Base-by-base conservation (phyloP, 176 grass and related monocot genomes). In the Aegilops sharonensis region DNA sequence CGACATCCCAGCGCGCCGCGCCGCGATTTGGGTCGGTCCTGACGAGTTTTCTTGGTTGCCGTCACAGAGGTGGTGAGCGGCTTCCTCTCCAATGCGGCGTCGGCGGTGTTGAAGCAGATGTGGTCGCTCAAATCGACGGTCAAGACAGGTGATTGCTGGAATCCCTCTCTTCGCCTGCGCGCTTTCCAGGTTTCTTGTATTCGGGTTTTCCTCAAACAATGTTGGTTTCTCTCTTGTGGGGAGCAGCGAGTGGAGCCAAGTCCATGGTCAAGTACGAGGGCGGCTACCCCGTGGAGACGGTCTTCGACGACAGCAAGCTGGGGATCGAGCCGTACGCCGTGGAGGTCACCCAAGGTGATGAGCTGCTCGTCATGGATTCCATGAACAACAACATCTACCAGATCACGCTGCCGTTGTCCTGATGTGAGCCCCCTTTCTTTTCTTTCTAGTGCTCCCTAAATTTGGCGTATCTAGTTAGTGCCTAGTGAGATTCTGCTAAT, bases 201-300 rank as follows among this genome's bases (percentile, higher is more conserved):
- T 31, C 37, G 54, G 32, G 54, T 74, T 29, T 45, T 8, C 70
- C 47, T 92, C 40, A 75, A 76, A 31, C 35, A 48, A 59, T 80
- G 86, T 81, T 68, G 29, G 48, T 76, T 24, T 27, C 27, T 68
- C 9, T 18, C 34, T 87, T 36, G 40, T 36, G 31, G 59, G 75
- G 30, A 85, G 79, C 84, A 94, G 97, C 91, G 48, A 86, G 83
- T 21, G 88, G 88, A 14, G 54, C 64, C 60, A 91, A 91, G 47
- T 89, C 97, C 43, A 89, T 92, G 92, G 95, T 99, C 83, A 99
- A 95, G 83, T 99, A 96, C 77, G 97, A 99, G 90, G 85, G 89
- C 57, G 97, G 97, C 4, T 99, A 99, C 87, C 97, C 89, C 9
- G 94, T 99, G 47, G 94, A 99, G 92, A 99, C 94, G 68, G 94